Conservation (phyloP, 768 basidiomycete genomes). For the Auricularia cornea region DNA sequence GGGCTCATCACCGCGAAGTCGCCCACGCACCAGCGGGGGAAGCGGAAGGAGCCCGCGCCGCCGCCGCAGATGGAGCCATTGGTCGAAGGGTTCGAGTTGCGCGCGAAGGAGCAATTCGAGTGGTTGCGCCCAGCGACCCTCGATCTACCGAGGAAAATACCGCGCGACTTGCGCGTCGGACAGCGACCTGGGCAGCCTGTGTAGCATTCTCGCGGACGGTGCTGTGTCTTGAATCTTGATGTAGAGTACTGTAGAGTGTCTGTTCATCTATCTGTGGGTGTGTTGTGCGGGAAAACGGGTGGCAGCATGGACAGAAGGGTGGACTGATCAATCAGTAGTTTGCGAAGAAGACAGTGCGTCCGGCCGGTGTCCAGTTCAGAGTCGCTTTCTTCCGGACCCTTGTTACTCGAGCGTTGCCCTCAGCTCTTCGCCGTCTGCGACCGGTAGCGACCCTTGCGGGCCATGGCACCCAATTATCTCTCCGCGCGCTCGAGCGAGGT, state of each 20-base stretch:
- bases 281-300: too few species aligned
- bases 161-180: too few species aligned
- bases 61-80: neutral
- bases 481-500: conserved; percentile 80
- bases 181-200: too few species aligned
- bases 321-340: conserved; percentile 3
- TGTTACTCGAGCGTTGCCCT: conserved; percentile 22
- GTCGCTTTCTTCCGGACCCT: conserved; percentile 32
- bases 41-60: too few species aligned
- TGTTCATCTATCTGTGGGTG: too few species aligned
- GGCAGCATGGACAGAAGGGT: too few species aligned
- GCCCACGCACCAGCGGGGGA: too few species aligned
- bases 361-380: conserved; percentile 16
- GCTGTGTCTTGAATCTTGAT: too few species aligned
- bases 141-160: too few species aligned
- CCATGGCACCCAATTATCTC: conserved; percentile 59
- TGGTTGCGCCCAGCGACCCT: neutral
- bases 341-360: conserved; percentile 18
- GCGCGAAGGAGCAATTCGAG: neutral
- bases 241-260: too few species aligned
- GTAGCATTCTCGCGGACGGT: too few species aligned
- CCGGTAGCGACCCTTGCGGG: neutral
- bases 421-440: neutral
- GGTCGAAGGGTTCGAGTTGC: neutral
- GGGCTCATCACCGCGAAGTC: too few species aligned